Conservation (phyloP, 164 flowering plant genomes). For the Aristolochia contorta region DNA sequence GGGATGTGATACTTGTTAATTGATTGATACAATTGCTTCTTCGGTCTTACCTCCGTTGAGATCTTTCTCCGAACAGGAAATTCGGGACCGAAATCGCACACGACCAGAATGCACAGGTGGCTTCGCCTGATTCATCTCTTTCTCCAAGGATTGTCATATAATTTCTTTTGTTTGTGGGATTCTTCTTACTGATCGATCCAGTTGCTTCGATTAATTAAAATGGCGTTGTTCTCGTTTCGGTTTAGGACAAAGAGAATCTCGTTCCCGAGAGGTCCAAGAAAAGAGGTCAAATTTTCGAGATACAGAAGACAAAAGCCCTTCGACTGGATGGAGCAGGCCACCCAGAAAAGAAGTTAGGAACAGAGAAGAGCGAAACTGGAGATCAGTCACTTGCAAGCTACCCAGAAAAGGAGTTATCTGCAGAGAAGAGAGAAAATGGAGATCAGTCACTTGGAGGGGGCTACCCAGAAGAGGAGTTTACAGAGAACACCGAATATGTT, state of each 20-base stretch:
- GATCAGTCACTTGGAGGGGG: background rate
- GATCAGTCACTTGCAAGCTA: background rate
- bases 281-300: conserved; percentile 1
- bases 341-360: background rate
- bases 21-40: background rate
- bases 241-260: background rate
- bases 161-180: background rate
- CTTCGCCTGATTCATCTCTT: background rate
- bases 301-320: background rate
- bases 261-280: conserved; percentile 1
- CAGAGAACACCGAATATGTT: conserved; percentile 2
- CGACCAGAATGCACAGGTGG: conserved; percentile 7
- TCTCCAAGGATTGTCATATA: background rate
- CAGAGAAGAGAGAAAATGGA: conserved; percentile 2
- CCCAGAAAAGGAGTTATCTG: conserved; percentile 2
- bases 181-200: background rate
- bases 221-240: no score
- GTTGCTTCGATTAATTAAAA: background rate
- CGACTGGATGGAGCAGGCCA: background rate
- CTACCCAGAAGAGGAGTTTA: background rate
- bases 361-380: conserved; percentile 4
- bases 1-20: no score
- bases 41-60: background rate
- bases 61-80: conserved; percentile 3
- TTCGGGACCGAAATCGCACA: conserved; percentile 3